Conservation (phyloP, 2,329 filamentous ascomycete species). For the Alternaria triticina region DNA sequence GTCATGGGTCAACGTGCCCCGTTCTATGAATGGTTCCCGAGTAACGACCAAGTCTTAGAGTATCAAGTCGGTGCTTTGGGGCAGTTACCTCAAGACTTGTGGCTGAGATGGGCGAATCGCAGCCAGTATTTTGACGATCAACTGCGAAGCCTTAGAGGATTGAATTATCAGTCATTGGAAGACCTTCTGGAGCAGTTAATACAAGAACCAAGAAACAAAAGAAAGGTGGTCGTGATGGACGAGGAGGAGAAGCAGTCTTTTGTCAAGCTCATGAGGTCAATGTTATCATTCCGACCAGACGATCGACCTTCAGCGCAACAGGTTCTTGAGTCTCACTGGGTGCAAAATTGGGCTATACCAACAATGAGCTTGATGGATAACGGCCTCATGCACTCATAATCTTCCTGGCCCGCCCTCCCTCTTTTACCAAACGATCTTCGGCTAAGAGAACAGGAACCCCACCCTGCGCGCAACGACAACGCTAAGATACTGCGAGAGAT, state of each 20-base stretch:
- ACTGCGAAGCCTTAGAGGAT: conserved; percentile 10
- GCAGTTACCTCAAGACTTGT: conserved; percentile 8
- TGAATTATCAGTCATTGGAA: conserved; percentile 5
- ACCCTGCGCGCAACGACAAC: too few relatives aligned
- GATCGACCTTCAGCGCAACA: conserved; percentile 16
- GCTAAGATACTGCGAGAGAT: too few relatives aligned
- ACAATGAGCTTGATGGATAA: neutral
- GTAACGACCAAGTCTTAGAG: conserved; percentile 7
- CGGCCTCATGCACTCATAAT: neutral
- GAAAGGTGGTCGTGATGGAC: neutral
- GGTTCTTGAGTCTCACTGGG: conserved; percentile 15
- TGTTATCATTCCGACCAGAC: conserved; percentile 11
- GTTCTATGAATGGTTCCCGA: neutral
- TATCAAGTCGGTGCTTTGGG: conserved; percentile 12
- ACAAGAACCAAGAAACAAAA: neutral
- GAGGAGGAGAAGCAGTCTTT: neutral
- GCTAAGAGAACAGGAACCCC: too few relatives aligned
- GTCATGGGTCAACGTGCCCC: neutral
- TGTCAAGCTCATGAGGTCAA: neutral
- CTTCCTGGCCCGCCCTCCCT: neutral
- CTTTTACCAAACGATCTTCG: too few relatives aligned
- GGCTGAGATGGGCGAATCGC: conserved; percentile 5
- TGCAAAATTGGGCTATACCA: conserved; percentile 16
- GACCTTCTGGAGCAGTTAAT: neutral
- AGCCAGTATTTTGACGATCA: conserved; percentile 6